Conservation (phyloP, 2,329 filamentous ascomycete genomes). For the Exophiala alcalophila region DNA sequence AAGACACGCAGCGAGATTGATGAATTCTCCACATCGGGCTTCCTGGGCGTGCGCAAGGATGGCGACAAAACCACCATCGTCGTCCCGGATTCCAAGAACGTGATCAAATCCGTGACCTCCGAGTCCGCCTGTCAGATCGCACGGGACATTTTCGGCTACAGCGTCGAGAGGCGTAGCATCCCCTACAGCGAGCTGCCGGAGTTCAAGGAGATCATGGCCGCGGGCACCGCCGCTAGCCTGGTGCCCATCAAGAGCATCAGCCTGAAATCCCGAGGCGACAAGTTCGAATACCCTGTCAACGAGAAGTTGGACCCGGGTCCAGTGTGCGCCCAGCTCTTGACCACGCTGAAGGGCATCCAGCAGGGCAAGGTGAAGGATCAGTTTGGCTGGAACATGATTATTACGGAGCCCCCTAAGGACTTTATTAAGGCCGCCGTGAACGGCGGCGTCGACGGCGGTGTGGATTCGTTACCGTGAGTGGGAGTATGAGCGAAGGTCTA, state of each 20-base stretch:
- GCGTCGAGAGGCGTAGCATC: slow-evolving; percentile 68
- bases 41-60: slow-evolving; percentile 72
- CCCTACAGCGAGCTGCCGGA: slow-evolving; percentile 58
- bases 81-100: slow-evolving; percentile 81
- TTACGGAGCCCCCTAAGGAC: slow-evolving; percentile 33
- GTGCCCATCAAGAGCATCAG: slow-evolving; percentile 92
- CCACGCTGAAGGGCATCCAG: slow-evolving; percentile 80
- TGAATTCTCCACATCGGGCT: slow-evolving; percentile 93
- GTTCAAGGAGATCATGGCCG: slow-evolving; percentile 82
- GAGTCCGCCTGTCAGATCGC: slow-evolving; percentile 75
- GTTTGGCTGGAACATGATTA: slow-evolving; percentile 65
- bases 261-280: slow-evolving; percentile 57
- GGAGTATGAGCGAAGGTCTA: neutral
- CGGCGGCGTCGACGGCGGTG: slow-evolving; percentile 19
- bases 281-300: slow-evolving; percentile 52
- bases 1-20: slow-evolving; percentile 80
- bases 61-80: slow-evolving; percentile 62
- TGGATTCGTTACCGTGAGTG: slow-evolving; percentile 23
- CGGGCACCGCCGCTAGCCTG: slow-evolving; percentile 84
- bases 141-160: slow-evolving; percentile 70
- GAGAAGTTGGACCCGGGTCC: slow-evolving; percentile 63
- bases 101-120: slow-evolving; percentile 83
- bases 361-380: slow-evolving; percentile 72
- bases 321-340: slow-evolving; percentile 68
- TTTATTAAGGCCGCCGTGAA: slow-evolving; percentile 17